Conservation (phyloP, 148 eudicot species). For the Nepenthes mirabilis region DNA sequence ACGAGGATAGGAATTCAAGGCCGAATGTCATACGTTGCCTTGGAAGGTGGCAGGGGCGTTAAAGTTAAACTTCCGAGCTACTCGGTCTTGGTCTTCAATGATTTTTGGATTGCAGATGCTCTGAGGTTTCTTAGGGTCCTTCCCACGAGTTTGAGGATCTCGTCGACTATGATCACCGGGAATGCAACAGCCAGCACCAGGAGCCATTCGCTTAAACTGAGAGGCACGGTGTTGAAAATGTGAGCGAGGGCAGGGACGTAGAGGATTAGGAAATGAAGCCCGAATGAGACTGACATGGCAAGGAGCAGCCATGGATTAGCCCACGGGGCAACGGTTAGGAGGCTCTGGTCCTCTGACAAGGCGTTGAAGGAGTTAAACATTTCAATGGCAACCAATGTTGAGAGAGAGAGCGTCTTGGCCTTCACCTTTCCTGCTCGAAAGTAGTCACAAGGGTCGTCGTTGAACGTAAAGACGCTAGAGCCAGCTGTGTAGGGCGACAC, state of each 20-base stretch:
- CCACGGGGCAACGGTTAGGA: slow-evolving; percentile 41
- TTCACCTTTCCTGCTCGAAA: slow-evolving; percentile 31
- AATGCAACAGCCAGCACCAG: slow-evolving; percentile 32
- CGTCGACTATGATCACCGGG: slow-evolving; percentile 24
- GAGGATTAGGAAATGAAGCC: slow-evolving; percentile 35
- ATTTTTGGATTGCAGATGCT: not conserved
- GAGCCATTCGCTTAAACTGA: slow-evolving; percentile 39
- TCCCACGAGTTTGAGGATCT: slow-evolving; percentile 14
- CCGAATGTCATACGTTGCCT: too few species aligned
- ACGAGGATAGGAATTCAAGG: too few species aligned
- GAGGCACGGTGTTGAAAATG: slow-evolving; percentile 35
- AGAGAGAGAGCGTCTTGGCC: slow-evolving; percentile 44
- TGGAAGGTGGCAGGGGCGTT: too few species aligned
- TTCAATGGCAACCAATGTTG: slow-evolving; percentile 36
- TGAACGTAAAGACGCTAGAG: slow-evolving; percentile 14
- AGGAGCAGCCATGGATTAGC: slow-evolving; percentile 42
- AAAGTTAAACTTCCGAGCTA: not conserved
- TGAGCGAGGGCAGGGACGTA: slow-evolving; percentile 43
- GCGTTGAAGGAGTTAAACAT: slow-evolving; percentile 58
- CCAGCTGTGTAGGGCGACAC: slow-evolving; percentile 39
- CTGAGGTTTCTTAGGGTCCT: not conserved
- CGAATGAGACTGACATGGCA: slow-evolving; percentile 37
- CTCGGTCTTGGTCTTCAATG: slow-evolving; percentile 6
- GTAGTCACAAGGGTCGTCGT: slow-evolving; percentile 32
- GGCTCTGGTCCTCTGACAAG: slow-evolving; percentile 39